Percentiles rank a stretch among this genome's conserved stretches.
Conservation (phyloP, 306 rosid species). For the Quercus robur region DNA sequence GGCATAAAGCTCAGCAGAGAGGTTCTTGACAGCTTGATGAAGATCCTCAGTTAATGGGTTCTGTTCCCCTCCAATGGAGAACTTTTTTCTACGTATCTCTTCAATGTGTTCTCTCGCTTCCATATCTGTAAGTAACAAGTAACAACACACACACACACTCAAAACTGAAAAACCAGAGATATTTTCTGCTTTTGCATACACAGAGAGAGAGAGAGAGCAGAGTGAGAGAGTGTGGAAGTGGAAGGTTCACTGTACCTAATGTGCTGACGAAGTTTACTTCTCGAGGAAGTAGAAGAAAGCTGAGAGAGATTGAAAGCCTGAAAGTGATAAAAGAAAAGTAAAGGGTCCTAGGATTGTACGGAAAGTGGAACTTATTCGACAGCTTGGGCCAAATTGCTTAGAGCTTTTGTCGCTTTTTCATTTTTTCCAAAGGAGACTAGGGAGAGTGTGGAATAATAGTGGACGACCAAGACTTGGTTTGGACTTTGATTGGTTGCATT, state of each 20-base stretch:
- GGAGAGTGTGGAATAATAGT: too few species aligned
- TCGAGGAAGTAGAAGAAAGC: neutral
- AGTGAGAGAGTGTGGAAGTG: neutral
- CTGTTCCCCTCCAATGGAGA: constrained; percentile 48
- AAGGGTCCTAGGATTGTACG: neutral
- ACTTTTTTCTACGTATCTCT: constrained; percentile 47
- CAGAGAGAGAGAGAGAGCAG: neutral
- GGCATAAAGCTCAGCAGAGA: constrained; percentile 66
- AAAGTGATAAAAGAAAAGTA: neutral
- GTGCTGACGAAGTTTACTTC: neutral
- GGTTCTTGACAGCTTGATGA: constrained; percentile 55
- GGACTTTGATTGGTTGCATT: too few species aligned
- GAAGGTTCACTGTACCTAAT: neutral
- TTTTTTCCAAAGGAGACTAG: too few species aligned
- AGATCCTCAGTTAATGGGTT: constrained; percentile 48
- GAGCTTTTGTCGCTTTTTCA: too few species aligned
- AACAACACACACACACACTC: neutral
- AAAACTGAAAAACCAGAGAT: neutral
- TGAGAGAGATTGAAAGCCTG: neutral
- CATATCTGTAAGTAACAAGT: constrained; percentile 11
- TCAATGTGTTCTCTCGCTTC: constrained; percentile 49
- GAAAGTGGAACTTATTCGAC: constrained; percentile 6
- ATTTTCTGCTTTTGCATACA: too few species aligned
- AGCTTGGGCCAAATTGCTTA: neutral
- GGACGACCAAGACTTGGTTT: too few species aligned